Base-by-base conservation (phyloP, 106 monocot genomes). In the Apostasia shenzhenica region DNA sequence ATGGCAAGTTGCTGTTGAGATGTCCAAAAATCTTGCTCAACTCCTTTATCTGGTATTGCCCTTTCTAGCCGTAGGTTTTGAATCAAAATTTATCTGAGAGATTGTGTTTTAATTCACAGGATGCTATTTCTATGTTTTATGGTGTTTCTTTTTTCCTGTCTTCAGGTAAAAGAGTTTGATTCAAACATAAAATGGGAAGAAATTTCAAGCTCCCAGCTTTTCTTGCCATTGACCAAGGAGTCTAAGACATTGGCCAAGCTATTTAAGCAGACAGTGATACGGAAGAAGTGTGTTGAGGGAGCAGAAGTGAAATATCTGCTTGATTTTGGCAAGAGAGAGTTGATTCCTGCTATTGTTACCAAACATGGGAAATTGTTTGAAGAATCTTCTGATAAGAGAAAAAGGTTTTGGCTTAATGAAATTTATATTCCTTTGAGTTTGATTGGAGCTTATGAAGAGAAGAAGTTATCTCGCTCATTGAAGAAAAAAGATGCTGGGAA, bases 1-100 rank as follows among this genome's bases (percentile, higher is more conserved):
- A 10, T 99, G 99, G 99, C 76, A 81, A 61, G 90, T 81, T 80
- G 81, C 85, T 69, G 89, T 99, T 46, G 99, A 99, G 83, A 90
- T 85, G 85, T 93, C 93, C 67, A 2, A 74, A 63, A 90, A 53
- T 84, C 76, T 83, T 12, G 82, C 87, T 3, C 82, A 89, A 59
- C 77, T 97, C 37, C 62, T 81, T 54, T 92, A 72, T 68, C 87
- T 81, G 76, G 92, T 92, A 76, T 14, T 45, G 26, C 26, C 12
- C 61, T 5, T 69, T 69, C 26, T 26, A 26, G 26, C 26, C 26
- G 26, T 26, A 26, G 26, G 26, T 26, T 26, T 26, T 26, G 26
- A 26, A 26, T 26, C 26, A 26, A 26, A 26, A 26, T 0, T 26
- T 26, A 26, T 26, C 26, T 26, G 26, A 26, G 26, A 26, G 26